Conservation (phyloP, 2,329 filamentous ascomycete genomes). For the Podosphaera fusca region DNA sequence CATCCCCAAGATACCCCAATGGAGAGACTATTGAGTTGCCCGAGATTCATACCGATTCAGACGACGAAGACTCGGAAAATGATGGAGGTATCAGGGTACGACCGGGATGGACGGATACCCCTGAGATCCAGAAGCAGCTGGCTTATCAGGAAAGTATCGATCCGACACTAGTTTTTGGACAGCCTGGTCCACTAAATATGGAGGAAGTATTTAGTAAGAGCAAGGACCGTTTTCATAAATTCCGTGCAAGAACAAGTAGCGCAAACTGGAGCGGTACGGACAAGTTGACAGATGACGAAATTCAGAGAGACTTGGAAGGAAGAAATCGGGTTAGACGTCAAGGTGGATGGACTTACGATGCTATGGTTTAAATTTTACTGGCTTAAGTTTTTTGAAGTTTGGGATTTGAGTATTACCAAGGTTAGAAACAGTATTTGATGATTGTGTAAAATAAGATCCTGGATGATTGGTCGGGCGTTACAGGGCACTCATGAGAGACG, state of each 20-base stretch:
- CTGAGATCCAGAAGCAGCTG: constrained; percentile 53
- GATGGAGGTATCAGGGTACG: constrained; percentile 34
- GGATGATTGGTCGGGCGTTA: too few species aligned
- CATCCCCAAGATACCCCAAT: constrained; percentile 68
- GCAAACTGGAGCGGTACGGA: constrained; percentile 84
- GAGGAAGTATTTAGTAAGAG: constrained; percentile 89
- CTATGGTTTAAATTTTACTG: constrained; percentile 11
- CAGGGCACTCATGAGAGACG: too few species aligned
- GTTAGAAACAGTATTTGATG: constrained; percentile 1
- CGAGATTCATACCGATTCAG: constrained; percentile 86
- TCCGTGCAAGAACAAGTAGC: constrained; percentile 74
- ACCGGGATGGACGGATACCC: constrained; percentile 73
- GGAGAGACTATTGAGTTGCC: constrained; percentile 81
- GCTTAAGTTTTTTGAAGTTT: constrained; percentile 5
- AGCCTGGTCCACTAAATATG: constrained; percentile 72
- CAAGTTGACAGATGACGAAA: constrained; percentile 66
- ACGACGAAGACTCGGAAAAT: constrained; percentile 53
- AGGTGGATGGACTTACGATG: constrained; percentile 56
- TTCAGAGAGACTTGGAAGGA: constrained; percentile 54
- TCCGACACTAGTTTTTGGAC: constrained; percentile 68
- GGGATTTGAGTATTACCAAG: constrained; percentile 18
- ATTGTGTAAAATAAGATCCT: background rate
- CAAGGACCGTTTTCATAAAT: constrained; percentile 66
- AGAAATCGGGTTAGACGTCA: constrained; percentile 60
- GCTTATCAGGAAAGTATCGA: constrained; percentile 68